A percentile compares a stretch with the other conserved stretches of the same genome.
Conservation (phyloP, 2,329 filamentous ascomycete genomes). For the Fusarium sp. region DNA sequence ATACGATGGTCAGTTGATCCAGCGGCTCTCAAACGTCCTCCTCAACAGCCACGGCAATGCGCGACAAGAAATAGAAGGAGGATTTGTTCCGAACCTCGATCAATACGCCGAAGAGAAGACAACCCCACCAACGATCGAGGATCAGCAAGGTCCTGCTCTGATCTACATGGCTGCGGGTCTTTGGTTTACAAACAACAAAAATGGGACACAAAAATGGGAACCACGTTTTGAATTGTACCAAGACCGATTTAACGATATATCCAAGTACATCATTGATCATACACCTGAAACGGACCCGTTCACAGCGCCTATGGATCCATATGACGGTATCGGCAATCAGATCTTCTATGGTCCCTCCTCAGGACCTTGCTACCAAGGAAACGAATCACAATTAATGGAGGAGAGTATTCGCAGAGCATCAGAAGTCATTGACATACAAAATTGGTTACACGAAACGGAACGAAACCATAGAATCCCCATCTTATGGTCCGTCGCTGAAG, state of each 20-base stretch:
- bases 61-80: neutral
- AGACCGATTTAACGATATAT: conserved; percentile 19
- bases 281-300: neutral
- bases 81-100: conserved; percentile 24
- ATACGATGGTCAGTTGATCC: neutral
- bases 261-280: conserved; percentile 14
- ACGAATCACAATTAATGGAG: neutral
- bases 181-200: conserved; percentile 39
- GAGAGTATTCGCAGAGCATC: conserved; percentile 16
- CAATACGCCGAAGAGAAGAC: conserved; percentile 21
- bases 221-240: neutral
- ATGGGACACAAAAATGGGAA: neutral
- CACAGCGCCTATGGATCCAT: conserved; percentile 30
- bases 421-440: conserved; percentile 39
- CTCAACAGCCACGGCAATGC: neutral
- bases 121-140: neutral
- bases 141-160: conserved; percentile 35
- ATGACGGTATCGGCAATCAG: conserved; percentile 44
- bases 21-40: neutral
- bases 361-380: conserved; percentile 35
- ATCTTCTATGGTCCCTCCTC: conserved; percentile 44
- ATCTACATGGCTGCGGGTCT: conserved; percentile 34
- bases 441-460: conserved; percentile 15
- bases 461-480: conserved; percentile 22
- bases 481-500: conserved; percentile 10